Evolutionary conservation across 768 basidiomycete species (phyloP).

Genomic region (Boletus reticuloceps): DNA sequence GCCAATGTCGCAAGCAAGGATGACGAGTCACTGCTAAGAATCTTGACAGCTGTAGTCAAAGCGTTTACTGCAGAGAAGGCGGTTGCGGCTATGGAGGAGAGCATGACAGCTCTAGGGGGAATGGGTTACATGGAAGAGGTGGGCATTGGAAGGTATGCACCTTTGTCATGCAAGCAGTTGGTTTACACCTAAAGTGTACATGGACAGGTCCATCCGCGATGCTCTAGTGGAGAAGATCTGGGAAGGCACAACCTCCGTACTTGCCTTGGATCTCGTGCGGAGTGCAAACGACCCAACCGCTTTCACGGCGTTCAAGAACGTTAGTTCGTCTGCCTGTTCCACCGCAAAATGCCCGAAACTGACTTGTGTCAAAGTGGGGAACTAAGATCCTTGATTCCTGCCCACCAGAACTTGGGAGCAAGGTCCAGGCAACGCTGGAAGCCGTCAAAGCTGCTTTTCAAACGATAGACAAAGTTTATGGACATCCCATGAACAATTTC

Average conservation of each 20-base stretch:
- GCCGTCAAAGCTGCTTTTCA: slow-evolving; percentile 40
- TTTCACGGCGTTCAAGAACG: slow-evolving; percentile 48
- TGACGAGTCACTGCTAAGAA: slow-evolving; percentile 53
- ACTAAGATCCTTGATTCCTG: slow-evolving; percentile 40
- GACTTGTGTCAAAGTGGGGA: slow-evolving; percentile 47
- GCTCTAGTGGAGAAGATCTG: slow-evolving; percentile 77
- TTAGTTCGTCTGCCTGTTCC: slow-evolving; percentile 29
- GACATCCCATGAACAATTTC: slow-evolving; percentile 33
- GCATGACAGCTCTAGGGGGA: slow-evolving; percentile 72
- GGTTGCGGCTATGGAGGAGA: slow-evolving; percentile 62
- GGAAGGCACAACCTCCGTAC: slow-evolving; percentile 73
- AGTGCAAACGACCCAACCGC: slow-evolving; percentile 45
- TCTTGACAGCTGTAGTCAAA: slow-evolving; percentile 69
- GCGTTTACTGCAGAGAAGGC: slow-evolving; percentile 69
- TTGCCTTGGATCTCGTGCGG: slow-evolving; percentile 64
- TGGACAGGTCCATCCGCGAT: slow-evolving; percentile 55
- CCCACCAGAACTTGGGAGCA: slow-evolving; percentile 32
- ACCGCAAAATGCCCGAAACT: background rate
- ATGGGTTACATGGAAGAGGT: slow-evolving; percentile 86
- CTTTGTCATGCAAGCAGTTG: background rate
- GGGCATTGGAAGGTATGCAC: slow-evolving; percentile 53
- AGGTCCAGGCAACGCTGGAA: slow-evolving; percentile 30
- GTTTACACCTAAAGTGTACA: background rate
- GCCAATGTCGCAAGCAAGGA: slow-evolving; percentile 47
- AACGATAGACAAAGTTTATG: slow-evolving; percentile 41